Conservation (phyloP, 192 early-diverging fungal genomes). For the Backusella liffmaniae region DNA sequence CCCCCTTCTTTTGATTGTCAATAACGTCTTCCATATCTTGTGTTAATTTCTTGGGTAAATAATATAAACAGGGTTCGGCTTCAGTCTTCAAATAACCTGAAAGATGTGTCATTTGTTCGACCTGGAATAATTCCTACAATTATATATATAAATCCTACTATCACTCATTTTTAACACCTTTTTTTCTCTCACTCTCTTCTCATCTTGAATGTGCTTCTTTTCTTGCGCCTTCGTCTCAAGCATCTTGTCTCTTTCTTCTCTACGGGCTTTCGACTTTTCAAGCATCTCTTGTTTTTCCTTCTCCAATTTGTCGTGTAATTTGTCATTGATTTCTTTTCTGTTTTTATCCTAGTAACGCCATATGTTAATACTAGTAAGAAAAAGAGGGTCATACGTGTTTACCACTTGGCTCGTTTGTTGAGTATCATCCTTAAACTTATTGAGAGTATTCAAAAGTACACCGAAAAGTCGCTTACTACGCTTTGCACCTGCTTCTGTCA, state of each 20-base stretch:
- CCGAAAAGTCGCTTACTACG: conserved; percentile 52
- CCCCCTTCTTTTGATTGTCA: conserved; percentile 1
- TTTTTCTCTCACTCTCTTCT: background rate
- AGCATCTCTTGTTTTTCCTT: conserved; percentile 43
- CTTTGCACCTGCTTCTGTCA: conserved; percentile 33
- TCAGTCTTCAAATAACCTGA: conserved; percentile 34
- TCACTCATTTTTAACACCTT: too few species aligned
- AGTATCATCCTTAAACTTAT: conserved; percentile 52
- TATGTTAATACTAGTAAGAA: background rate
- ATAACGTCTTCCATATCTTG: background rate
- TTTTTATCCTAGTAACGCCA: conserved; percentile 34
- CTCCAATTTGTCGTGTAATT: conserved; percentile 43
- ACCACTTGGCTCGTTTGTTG: conserved; percentile 47
- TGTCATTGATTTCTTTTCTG: conserved; percentile 42
- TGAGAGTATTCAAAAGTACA: conserved; percentile 48
- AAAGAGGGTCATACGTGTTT: background rate
- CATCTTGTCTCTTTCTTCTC: conserved; percentile 35
- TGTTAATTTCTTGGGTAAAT: conserved; percentile 31
- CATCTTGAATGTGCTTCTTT: conserved; percentile 12
- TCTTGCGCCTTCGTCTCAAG: conserved; percentile 11
- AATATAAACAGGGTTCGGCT: conserved; percentile 31
- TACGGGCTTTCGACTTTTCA: conserved; percentile 36
- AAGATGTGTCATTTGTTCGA: conserved; percentile 23
- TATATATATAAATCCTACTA: background rate
- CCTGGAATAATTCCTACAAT: conserved; percentile 7